These are phyloP conservation scores for Mycena sp. DNA, from an alignment of 1,284 basidiomycete species.

Conservation along the genomic window DNA sequence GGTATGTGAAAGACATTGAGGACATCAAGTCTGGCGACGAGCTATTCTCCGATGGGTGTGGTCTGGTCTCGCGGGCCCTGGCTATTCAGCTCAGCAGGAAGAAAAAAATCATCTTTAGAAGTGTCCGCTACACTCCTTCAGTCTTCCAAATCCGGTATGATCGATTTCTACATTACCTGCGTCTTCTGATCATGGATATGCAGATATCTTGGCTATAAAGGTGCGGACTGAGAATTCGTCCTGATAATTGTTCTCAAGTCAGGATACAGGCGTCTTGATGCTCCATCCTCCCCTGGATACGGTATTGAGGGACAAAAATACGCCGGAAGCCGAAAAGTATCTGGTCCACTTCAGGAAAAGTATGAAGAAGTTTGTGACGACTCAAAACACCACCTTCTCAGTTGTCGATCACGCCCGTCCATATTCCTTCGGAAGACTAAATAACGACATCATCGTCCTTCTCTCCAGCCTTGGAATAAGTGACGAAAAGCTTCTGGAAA, in stretches of 20 bases:
- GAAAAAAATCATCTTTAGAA: constrained; percentile 64
- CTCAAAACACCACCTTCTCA: constrained; percentile 65
- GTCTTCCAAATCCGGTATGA: constrained; percentile 70
- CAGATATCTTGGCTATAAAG: constrained; percentile 41
- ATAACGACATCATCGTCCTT: constrained; percentile 74
- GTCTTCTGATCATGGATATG: neutral
- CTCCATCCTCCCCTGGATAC: constrained; percentile 63
- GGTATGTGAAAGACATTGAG: constrained; percentile 59
- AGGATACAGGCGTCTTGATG: constrained; percentile 65
- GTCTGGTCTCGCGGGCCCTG: constrained; percentile 63
- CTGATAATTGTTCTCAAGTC: constrained; percentile 40
- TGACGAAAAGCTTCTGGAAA: constrained; percentile 59
- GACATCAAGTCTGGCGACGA: constrained; percentile 67
- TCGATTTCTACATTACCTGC: neutral
- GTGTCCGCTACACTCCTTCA: constrained; percentile 63
- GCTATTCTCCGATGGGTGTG: constrained; percentile 73
- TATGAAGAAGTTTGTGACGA: constrained; percentile 72
- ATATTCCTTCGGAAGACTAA: constrained; percentile 68
- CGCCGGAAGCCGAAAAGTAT: constrained; percentile 42
- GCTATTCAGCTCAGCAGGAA: constrained; percentile 59
- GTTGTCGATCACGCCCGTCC: constrained; percentile 70
- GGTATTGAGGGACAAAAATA: constrained; percentile 8
- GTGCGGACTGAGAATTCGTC: constrained; percentile 55
- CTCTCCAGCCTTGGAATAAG: constrained; percentile 68
- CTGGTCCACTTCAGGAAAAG: constrained; percentile 68